Conservation (phyloP, 441 rosid species). For the Arabidopsis hybrid region DNA sequence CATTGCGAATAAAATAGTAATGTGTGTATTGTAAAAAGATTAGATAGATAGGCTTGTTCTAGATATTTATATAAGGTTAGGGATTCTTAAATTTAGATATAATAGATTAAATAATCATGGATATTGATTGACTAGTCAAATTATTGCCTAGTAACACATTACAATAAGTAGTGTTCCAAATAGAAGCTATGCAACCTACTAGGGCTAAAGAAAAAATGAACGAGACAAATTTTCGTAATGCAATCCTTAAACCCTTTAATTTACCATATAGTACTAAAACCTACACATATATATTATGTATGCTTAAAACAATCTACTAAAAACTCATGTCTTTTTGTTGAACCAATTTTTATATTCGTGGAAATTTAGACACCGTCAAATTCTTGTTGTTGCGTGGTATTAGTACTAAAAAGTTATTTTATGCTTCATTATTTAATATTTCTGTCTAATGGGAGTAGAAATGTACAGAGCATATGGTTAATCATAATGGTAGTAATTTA, state of each 20-base stretch:
- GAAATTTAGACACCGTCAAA: slow-evolving; percentile 30
- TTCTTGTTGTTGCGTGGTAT: slow-evolving; percentile 9
- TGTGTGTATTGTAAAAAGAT: background rate
- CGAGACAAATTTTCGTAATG: background rate
- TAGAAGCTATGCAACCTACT: slow-evolving; percentile 31
- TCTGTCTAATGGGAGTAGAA: slow-evolving; percentile 33
- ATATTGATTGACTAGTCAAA: slow-evolving; percentile 42
- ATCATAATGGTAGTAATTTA: slow-evolving; percentile 37
- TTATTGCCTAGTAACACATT: slow-evolving; percentile 15
- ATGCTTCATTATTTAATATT: slow-evolving; percentile 11
- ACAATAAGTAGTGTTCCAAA: slow-evolving; percentile 31
- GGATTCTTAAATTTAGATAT: slow-evolving; percentile 5
- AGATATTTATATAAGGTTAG: slow-evolving; percentile 12
- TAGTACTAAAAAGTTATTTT: slow-evolving; percentile 14
- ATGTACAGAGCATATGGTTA: slow-evolving; percentile 45
- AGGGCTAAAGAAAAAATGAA: slow-evolving; percentile 4
- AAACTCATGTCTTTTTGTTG: slow-evolving; percentile 7
- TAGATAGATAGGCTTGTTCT: slow-evolving; percentile 10
- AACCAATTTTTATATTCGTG: slow-evolving; percentile 4
- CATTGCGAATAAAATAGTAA: background rate
- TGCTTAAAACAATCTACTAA: slow-evolving; percentile 12
- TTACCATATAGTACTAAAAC: background rate
- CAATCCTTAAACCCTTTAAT: background rate
- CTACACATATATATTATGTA: background rate
- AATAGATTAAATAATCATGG: background rate